Base-by-base conservation (phyloP, 352 stramenopile species). In the Globisporangium carolinianum region DNA sequence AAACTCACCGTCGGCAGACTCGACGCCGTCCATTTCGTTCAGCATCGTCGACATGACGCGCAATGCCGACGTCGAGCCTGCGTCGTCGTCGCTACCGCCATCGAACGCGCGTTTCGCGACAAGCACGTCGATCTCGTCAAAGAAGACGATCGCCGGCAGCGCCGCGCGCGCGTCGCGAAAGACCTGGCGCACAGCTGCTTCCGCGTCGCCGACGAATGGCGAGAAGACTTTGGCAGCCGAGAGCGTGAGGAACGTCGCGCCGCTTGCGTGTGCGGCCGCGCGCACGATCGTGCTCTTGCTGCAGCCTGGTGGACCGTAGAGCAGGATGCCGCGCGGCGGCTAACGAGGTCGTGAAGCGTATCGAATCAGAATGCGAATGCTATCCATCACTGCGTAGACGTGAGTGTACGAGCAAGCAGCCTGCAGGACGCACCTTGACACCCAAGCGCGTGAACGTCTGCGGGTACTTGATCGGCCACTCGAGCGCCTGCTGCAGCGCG, bases 11-110 rank as follows among this genome's bases (percentile, higher is more conserved):
- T 98, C 95, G 2, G 91, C 79, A 17, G 85, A 89, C 60, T 97
- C 94, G 41, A 99, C 94, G 39, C 95, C 97, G 66, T 99, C 96
- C 84, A 99, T 98, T 68, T 99, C 95, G 49, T 97, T 98, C 14
- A 99, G 75, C 69, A 99, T 88, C 50, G 97, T 98, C 43, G 97
- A 98, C 52, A 99, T 91, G 32, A 99, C 92, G 42, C 97, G 90
- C 62, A 87, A 71, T 9, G 87, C 70, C 7, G 90, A 88, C 43
- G 72, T 89, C 2, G 74, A 82, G 0, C 79, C 76, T 6, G 66
- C 68, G 10, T 74, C 70, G 2, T 58, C 49, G 6, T 60, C 24
- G 14, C 14, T 68, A 0, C 58, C 69, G 35, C 71, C 79, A 43
- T 80, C 77, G 35, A 91, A 91, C 39, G 79, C 71, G 7, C 86